Conservation (phyloP, 306 rosid genomes). For the peach (Prunus persica) region Prunus_persica_NCBIv2 NC_034015.1:13180501-13181000, state of each 20-base stretch:
- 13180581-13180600: slow-evolving; percentile 40
- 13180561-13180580: slow-evolving; percentile 18
- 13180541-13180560: slow-evolving; percentile 29
- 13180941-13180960: neutral
- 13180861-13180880: neutral
- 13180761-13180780: neutral
- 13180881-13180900: neutral
- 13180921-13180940: neutral
- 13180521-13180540: slow-evolving; percentile 25
- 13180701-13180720: slow-evolving; percentile 98
- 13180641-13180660: slow-evolving; percentile 24
- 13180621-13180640: slow-evolving; percentile 19
- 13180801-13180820: neutral
- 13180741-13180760: slow-evolving; percentile 35
- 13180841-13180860: neutral
- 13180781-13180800: neutral
- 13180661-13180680: slow-evolving; percentile 8
- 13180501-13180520: neutral
- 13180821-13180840: neutral
- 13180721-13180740: slow-evolving; percentile 95
- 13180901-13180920: neutral
- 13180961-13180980: neutral
- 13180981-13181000: neutral
- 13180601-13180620: slow-evolving; percentile 62
- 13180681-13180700: slow-evolving; percentile 85